Evolutionary conservation across 257 asterid species (phyloP).

Genomic region (Cruciata laevipes): DNA sequence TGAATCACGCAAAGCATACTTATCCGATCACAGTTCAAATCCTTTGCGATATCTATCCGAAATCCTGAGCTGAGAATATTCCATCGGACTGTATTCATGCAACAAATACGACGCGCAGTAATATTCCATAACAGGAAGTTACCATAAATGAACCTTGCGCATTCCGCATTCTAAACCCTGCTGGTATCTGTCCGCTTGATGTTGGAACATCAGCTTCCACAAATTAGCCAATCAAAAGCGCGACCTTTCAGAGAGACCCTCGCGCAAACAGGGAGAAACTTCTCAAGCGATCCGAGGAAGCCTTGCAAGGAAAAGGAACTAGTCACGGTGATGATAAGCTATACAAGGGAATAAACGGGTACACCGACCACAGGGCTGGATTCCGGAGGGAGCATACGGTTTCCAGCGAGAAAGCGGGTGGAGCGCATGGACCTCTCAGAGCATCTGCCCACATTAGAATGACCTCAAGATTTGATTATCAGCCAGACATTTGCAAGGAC

Average conservation of each 20-base stretch:
- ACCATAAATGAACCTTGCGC: too few relatives aligned
- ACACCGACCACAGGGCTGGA: slow-evolving; percentile 92
- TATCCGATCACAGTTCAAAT: too few relatives aligned
- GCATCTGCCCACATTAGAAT: slow-evolving; percentile 92
- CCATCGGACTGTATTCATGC: too few relatives aligned
- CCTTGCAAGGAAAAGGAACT: slow-evolving; percentile 56
- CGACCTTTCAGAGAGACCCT: slow-evolving; percentile 71
- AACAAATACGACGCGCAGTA: too few relatives aligned
- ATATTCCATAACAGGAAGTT: too few relatives aligned
- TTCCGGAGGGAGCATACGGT: slow-evolving; percentile 84
- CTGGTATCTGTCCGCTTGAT: too few relatives aligned
- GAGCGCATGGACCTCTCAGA: slow-evolving; percentile 85
- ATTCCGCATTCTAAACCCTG: too few relatives aligned
- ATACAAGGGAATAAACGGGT: slow-evolving; percentile 72
- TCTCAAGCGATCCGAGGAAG: slow-evolving; percentile 65
- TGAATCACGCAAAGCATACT: too few relatives aligned
- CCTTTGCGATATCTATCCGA: too few relatives aligned
- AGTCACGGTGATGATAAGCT: slow-evolving; percentile 55
- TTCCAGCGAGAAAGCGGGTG: slow-evolving; percentile 88
- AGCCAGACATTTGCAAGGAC: slow-evolving; percentile 93
- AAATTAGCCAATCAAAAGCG: too few relatives aligned
- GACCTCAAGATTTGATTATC: slow-evolving; percentile 89
- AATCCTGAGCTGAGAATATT: too few relatives aligned
- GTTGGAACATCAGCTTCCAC: too few relatives aligned
- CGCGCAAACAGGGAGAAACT: slow-evolving; percentile 75